These are phyloP conservation scores for Fusarium redolens DNA, from an alignment of 2,329 filamentous ascomycete genomes.

Conservation along the genomic window DNA sequence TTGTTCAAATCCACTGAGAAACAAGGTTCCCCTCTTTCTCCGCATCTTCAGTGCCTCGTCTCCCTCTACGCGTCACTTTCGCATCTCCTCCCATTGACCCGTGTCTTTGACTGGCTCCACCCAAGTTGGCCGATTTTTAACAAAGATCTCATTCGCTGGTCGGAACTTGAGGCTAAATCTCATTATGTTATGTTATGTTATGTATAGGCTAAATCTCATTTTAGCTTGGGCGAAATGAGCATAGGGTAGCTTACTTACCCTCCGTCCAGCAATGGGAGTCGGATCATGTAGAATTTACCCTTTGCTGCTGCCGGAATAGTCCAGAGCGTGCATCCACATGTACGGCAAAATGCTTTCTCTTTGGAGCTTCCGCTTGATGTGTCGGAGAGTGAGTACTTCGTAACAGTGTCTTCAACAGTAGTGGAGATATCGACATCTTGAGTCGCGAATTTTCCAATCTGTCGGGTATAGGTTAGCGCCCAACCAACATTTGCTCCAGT, in stretches of 20 bases:
- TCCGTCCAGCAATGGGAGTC: constrained; percentile 38
- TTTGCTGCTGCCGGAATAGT: constrained; percentile 43
- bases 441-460: constrained; percentile 45
- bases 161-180: constrained; percentile 22
- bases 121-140: constrained; percentile 45
- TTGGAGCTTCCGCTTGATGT: constrained; percentile 44
- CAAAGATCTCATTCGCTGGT: constrained; percentile 46
- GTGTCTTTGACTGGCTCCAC: constrained; percentile 30
- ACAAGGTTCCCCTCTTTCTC: constrained; percentile 10
- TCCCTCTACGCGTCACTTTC: constrained; percentile 30
- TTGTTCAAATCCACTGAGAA: background rate
- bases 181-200: no score
- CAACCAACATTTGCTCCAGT: no score
- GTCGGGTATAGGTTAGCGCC: background rate
- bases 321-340: constrained; percentile 45
- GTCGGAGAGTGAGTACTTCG: constrained; percentile 31
- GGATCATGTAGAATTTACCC: constrained; percentile 40
- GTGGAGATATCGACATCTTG: constrained; percentile 27
- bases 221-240: background rate
- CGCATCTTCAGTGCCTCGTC: background rate
- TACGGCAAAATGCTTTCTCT: constrained; percentile 43
- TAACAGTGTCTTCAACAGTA: background rate
- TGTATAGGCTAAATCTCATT: constrained; percentile 6
- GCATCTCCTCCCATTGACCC: constrained; percentile 44
- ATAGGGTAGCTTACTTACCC: constrained; percentile 36